These are phyloP conservation scores for Aspergillus piperis DNA, from an alignment of 2,329 filamentous ascomycete species.

Conservation along the genomic window DNA sequence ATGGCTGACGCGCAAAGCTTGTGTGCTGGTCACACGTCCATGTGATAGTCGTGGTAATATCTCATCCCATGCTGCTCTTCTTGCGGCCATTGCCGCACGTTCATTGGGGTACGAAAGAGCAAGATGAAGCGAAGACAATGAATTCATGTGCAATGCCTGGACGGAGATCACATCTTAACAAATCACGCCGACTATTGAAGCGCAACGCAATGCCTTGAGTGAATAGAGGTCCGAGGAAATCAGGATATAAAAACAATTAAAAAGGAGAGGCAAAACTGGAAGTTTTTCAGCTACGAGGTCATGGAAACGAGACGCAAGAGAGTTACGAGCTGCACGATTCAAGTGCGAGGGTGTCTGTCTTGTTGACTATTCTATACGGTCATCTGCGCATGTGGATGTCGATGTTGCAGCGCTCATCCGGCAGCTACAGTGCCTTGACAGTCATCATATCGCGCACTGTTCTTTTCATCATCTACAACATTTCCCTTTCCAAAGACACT, in stretches of 20 bases:
- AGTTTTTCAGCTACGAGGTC: conserved; percentile 24
- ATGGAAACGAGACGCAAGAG: conserved; percentile 35
- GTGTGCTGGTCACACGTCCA: conserved; percentile 29
- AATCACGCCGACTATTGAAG: not conserved
- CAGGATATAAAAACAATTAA: conserved; percentile 7
- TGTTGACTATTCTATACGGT: conserved; percentile 2
- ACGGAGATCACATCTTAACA: not conserved
- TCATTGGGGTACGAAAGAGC: not conserved
- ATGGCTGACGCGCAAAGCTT: conserved; percentile 17
- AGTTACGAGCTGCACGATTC: conserved; percentile 37
- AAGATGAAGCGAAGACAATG: not conserved
- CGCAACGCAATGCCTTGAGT: not conserved
- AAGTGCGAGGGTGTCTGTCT: conserved; percentile 22
- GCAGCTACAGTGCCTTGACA: conserved; percentile 7
- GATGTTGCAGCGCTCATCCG: conserved; percentile 6
- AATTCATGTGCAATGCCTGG: not conserved
- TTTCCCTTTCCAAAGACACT: conserved; percentile 20
- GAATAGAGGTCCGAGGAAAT: conserved; percentile 9
- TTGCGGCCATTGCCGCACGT: not conserved
- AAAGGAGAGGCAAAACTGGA: conserved; percentile 4
- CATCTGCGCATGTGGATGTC: conserved; percentile 6
- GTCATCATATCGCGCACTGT: conserved; percentile 14
- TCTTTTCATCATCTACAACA: conserved; percentile 11
- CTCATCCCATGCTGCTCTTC: not conserved
- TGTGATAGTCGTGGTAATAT: conserved; percentile 2